Evolutionary conservation across 1,284 basidiomycete species (phyloP), one percentile per base, ranked within the genome.

Genomic region (Fistulinella staudtii): DNA sequence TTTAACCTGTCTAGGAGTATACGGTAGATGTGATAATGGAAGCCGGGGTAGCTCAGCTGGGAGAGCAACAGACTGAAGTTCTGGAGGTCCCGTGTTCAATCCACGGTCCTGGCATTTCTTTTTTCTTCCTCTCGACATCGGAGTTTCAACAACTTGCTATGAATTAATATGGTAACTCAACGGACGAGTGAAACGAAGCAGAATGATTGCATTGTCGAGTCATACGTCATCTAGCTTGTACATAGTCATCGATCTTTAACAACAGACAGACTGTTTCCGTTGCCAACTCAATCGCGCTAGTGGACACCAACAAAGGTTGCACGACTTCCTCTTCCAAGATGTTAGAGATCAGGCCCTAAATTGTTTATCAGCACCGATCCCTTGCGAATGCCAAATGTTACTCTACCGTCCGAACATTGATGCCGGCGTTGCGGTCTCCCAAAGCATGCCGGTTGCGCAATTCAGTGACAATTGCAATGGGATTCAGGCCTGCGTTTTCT

Each of bases 191-290:
- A n/a, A n/a, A n/a, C n/a, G n/a, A n/a, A n/a, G n/a, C n/a, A n/a
- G n/a, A n/a, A n/a, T n/a, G n/a, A n/a, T n/a, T n/a, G n/a, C n/a
- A n/a, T n/a, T n/a, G n/a, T n/a, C n/a, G n/a, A n/a, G n/a, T n/a
- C n/a, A n/a, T n/a, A n/a, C n/a, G n/a, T n/a, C n/a, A n/a, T 65
- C 85, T 79, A 53, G 81, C 73, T 66, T 88, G 85, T 51, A 89
- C 90, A 59, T 96, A 96, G 65, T 98, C 95, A 66, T 99, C 96
- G 40, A 99, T 98, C 72, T 96, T 90, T 64, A 99, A 70, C 61
- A 99, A 70, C 53, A 99, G 69, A 56, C 93, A 90, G n/a, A 98
- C 95, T 0, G 96, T 99, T 73, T 99, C 96, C 11, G 95, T 96
- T 30, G 96, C 77, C 41, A 99, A 77, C 70, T 98, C 94, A 50